Percentiles rank a stretch among this genome's conserved stretches.
These are phyloP conservation scores for Hortiboletus campestris DNA, from an alignment of 768 basidiomycete species.

Conservation along the genomic window DNA sequence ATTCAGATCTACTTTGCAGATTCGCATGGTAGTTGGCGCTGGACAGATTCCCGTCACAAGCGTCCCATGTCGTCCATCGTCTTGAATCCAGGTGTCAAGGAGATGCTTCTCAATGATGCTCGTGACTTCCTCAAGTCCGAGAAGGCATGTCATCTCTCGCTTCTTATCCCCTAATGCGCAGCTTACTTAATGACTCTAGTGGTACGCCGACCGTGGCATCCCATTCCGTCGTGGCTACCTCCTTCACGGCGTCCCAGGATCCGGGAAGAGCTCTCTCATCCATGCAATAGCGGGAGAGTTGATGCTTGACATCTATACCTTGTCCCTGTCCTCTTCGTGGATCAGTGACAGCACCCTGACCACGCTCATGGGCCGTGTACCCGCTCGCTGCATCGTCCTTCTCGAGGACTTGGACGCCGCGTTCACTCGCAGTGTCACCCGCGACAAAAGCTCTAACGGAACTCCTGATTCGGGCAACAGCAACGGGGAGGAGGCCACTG, in stretches of 20 bases:
- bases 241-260: constrained; percentile 80
- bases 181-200: constrained; percentile 39
- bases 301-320: constrained; percentile 88
- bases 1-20: constrained; percentile 92
- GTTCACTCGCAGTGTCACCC: constrained; percentile 71
- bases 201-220: constrained; percentile 93
- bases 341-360: constrained; percentile 85
- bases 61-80: constrained; percentile 87
- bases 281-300: constrained; percentile 87
- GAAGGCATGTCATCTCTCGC: constrained; percentile 47
- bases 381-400: constrained; percentile 80
- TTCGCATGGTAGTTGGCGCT: constrained; percentile 83
- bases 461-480: constrained; percentile 37
- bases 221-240: constrained; percentile 89
- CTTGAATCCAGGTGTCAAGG: constrained; percentile 84
- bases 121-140: constrained; percentile 82
- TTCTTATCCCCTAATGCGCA: neutral
- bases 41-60: constrained; percentile 85
- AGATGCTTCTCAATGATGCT: constrained; percentile 81
- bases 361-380: constrained; percentile 84
- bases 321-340: constrained; percentile 83
- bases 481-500: constrained; percentile 33
- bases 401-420: constrained; percentile 91
- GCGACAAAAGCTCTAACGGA: constrained; percentile 55
- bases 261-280: constrained; percentile 84